Evolutionary conservation across 768 basidiomycete genomes (phyloP), one percentile per base, ranked within the genome.

Genomic region (Lyophyllum semitale): DNA sequence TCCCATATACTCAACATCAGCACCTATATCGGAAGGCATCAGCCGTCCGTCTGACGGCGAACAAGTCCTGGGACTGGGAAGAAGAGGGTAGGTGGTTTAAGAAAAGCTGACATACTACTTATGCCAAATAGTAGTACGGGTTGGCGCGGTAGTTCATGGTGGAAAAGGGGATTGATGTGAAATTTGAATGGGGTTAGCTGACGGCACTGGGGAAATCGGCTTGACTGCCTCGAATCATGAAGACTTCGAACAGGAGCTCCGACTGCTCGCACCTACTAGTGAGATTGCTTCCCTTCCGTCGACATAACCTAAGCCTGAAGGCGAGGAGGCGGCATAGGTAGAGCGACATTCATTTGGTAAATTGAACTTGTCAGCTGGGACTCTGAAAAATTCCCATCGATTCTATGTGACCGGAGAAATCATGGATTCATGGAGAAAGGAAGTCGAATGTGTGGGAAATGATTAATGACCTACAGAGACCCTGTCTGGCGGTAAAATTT

Each of bases 1-100:
- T n/a, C 63, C 65, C 25, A 69, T 65, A 53, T 69, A 69, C 9
- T 66, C 64, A 33, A 68, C 68, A 53, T 68, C 66, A 4, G 66
- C 65, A 38, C 65, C 55, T 33, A 69, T 65, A 51, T 69, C 68
- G 38, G 64, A 53, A 20, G 57, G 57, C 68, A 69, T 69, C 3
- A 8, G 17, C 22, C 17, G 17, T 32, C 45, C 30, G 26, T 17
- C 12, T 2, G 26, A 27, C 43, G 43, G 2, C 18, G n/a, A 15
- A 2, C 43, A 45, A 45, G 22, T 25, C 26, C 27, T 27, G 15
- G 23, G 15, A 13, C 4, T 45, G 9, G 15, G 13, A 15, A 40
- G 18, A 13, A 30, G 11, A 30, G 11, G 38, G 15, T 6, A 17
- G 38, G 38, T 6, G 38, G 4, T 20, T 17, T 17, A 40, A 40